Base-by-base conservation (phyloP, 495 filamentous ascomycete species). In the Lasiosphaeria hispida region DNA sequence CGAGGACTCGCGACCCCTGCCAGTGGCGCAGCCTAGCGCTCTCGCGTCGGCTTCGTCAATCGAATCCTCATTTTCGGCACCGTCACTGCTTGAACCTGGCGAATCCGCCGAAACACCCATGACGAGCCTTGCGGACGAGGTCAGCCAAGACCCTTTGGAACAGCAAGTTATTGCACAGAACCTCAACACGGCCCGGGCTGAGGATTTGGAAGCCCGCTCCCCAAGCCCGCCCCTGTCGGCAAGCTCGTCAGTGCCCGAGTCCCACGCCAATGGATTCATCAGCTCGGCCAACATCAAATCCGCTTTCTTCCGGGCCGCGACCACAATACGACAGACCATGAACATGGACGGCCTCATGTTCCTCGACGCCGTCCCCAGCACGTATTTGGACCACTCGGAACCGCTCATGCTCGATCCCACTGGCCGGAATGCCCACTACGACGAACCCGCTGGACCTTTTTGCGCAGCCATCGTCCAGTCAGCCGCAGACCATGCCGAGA, bases 331-430 rank as follows among this genome's bases (percentile, higher is more conserved):
- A 33, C 72, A 78, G 47, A 69, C 75, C 11, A 77, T 80, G 54
- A 68, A 71, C n/a, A 69, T 77, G 9, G 77, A 82, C 41, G 80
- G 80, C 8, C 72, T 78, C 4, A 63, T 77, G 19, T 82, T 80
- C 41, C 66, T 79, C 15, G 79, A 82, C 67, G 77, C 66, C 6
- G 66, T 62, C 14, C 66, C 78, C 0, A 75, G 72, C 35, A 57
- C 72, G 2, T 71, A 63, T 15, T 34, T 48, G 0, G 49, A 67
- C 30, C 42, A 30, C 23, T 33, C 60, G 6, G 55, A 61, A 34
- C 61, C 48, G 35, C 53, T 51, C 44, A 8, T 38, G 13, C 48
- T 44, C n/a, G 54, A 60, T 10, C 3, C 23, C n/a, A 10, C 39
- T 10, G n/a, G n/a, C 11, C 7, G 14, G 2, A 11, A 35, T 7